Conservation (phyloP, 768 basidiomycete genomes). For the Rhodotorula sphaerocarpa region DNA sequence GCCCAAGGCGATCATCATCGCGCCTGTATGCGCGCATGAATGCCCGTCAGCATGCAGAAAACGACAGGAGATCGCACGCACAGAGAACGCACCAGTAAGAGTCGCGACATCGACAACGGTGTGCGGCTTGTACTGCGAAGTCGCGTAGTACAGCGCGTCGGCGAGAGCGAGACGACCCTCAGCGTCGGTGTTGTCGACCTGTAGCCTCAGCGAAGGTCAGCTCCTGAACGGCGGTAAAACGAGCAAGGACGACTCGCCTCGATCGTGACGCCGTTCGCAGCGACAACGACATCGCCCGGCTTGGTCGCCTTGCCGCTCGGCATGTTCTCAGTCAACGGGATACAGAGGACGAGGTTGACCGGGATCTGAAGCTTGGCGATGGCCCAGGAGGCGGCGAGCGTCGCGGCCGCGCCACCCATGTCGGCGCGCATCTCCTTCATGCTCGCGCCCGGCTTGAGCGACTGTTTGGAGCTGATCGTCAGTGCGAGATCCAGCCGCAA, state of each 20-base stretch:
- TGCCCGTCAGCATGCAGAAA: no score
- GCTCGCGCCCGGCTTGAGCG: conserved; percentile 66
- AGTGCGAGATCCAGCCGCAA: no score
- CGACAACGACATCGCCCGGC: conserved; percentile 61
- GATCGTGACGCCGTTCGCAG: conserved; percentile 56
- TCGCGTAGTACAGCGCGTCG: conserved; percentile 79
- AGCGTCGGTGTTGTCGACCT: conserved; percentile 81
- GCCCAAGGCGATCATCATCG: conserved; percentile 64
- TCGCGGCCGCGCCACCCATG: conserved; percentile 63
- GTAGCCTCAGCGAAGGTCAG: conserved; percentile 48
- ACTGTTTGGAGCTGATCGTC: conserved; percentile 37
- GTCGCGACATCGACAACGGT: conserved; percentile 82
- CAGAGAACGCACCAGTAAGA: conserved; percentile 52
- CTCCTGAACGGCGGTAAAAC: conserved; percentile 49
- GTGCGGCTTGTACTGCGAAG: conserved; percentile 67
- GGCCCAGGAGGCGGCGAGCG: conserved; percentile 63
- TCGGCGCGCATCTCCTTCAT: conserved; percentile 39
- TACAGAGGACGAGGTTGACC: conserved; percentile 64
- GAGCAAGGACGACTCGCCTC: conserved; percentile 59
- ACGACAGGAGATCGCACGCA: not conserved
- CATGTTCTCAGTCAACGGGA: conserved; percentile 77
- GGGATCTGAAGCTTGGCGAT: conserved; percentile 75
- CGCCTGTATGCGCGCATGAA: conserved; percentile 53
- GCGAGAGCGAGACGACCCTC: conserved; percentile 47
- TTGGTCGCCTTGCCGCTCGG: conserved; percentile 50